phyloP scores from a whole-genome alignment of 2,329 filamentous ascomycete species.

The Ophiostoma ulmi region DNA sequence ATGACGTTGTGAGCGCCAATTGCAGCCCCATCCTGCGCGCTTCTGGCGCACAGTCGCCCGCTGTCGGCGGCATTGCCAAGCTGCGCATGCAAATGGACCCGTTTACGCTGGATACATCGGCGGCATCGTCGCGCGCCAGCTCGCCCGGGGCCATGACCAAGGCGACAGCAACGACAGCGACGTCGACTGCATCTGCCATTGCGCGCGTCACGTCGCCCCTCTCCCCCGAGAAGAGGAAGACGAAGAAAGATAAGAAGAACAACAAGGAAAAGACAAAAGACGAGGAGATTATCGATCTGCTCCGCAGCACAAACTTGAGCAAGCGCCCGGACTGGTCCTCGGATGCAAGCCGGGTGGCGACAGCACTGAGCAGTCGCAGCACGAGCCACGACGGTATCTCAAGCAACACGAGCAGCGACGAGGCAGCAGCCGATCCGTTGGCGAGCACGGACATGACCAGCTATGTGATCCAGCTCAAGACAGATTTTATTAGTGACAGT shows the following conservation, averaged over 20 bases:
- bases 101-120: constrained; percentile 56
- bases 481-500: constrained; percentile 75
- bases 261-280: not conserved
- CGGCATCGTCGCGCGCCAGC: constrained; percentile 43
- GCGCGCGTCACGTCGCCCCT: constrained; percentile 15
- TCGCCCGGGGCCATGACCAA: constrained; percentile 44
- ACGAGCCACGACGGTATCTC: constrained; percentile 57
- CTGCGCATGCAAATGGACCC: constrained; percentile 77
- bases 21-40: constrained; percentile 56
- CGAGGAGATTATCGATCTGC: not conserved
- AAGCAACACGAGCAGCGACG: constrained; percentile 57
- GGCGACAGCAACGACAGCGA: constrained; percentile 24
- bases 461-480: constrained; percentile 78
- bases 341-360: constrained; percentile 35
- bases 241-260: not conserved
- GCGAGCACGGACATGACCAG: constrained; percentile 59
- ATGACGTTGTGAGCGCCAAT: constrained; percentile 58
- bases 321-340: constrained; percentile 15
- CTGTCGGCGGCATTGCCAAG: constrained; percentile 70
- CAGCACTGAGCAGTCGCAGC: constrained; percentile 47
- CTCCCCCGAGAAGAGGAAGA: constrained; percentile 10
- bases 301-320: not conserved
- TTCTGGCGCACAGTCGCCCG: constrained; percentile 48
- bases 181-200: not conserved
- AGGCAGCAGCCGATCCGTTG: constrained; percentile 41